phyloP scores from a whole-genome alignment of 805 yeast species.

The Vanderwaltozyma polyspora region DNA sequence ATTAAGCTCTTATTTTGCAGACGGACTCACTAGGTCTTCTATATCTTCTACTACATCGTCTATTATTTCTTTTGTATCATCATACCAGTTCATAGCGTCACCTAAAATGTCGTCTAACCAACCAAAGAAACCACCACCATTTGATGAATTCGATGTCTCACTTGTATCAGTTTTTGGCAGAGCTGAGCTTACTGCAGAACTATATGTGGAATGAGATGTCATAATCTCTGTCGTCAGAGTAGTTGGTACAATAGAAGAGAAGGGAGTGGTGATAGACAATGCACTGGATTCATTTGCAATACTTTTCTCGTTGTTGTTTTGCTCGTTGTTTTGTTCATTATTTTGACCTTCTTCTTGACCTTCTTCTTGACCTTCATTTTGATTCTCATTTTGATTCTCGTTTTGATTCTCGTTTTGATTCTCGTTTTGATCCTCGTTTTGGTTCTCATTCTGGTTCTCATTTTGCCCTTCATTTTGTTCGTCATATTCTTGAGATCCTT shows the following conservation, averaged over 20 bases:
- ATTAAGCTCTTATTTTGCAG: too few relatives aligned
- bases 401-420: too few relatives aligned
- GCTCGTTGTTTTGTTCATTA: not conserved
- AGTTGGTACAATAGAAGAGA: too few relatives aligned
- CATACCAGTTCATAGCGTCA: conserved; percentile 20
- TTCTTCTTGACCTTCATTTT: conserved; percentile 3
- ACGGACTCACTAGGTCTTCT: not conserved
- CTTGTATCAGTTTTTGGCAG: not conserved
- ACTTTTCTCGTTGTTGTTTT: not conserved
- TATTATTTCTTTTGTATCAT: conserved; percentile 12
- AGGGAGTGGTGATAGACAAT: not conserved
- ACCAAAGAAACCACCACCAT: conserved; percentile 2
- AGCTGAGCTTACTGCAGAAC: too few relatives aligned
- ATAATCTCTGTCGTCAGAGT: too few relatives aligned
- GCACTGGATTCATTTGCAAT: too few relatives aligned
- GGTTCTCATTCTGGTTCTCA: too few relatives aligned
- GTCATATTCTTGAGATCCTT: conserved; percentile 1
- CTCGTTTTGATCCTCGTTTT: too few relatives aligned
- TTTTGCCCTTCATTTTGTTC: too few relatives aligned
- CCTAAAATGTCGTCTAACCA: conserved; percentile 8
- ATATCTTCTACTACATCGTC: conserved; percentile 18
- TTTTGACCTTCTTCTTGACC: not conserved
- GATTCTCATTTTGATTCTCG: too few relatives aligned
- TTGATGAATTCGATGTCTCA: conserved; percentile 6
- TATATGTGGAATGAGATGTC: too few relatives aligned